Base-by-base conservation (phyloP, 768 basidiomycete species). In the Pleurotus tuoliensis region DNA sequence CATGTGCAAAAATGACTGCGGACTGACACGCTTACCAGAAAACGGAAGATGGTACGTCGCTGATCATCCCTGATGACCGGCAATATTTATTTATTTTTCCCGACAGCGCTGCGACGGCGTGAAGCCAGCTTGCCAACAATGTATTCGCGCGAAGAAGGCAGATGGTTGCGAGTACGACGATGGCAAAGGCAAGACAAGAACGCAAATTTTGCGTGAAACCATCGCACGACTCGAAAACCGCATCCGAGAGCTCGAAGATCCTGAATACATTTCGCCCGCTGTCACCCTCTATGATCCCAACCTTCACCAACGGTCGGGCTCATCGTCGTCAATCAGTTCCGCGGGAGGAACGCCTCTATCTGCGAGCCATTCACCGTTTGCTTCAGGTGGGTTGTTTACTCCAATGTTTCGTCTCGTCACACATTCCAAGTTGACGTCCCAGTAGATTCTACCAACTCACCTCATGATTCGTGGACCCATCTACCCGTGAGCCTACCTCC, bases 121-220 rank as follows among this genome's bases (percentile, higher is more conserved):
- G 46, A 90, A 88, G 67, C 90, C 90, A 25, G 79, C 87, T 11
- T 92, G 90, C 59, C 86, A 87, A 60, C 90, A 92, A 65, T 92
- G 90, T 64, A 73, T 75, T 25, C 83, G 86, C 52, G 88, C 88
- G 43, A 91, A 91, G 78, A 90, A 90, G 67, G 74, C 73, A 50
- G 87, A 90, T 2, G 74, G 67, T 9, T 92, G 90, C 69, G 87
- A 88, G 64, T 92, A 91, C 67, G 90, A 92, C 62, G 90, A 92
- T 69, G 90, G 90, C 22, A 89, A 87, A 73, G 87, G 87, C 48
- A 91, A 90, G 74, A 90, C 88, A 45, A 79, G 88, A 59, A 91
- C 90, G 0, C 89, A 91, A 64, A 68, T 90, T 49, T 79, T 92
- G 56, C 84, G 88, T 56, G 90, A 92, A 67, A 87, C 86, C 64